Percentiles rank a stretch among this genome's conserved stretches.
Conservation (phyloP, 345 rosid species). For the Eucalyptus coolabah region DNA sequence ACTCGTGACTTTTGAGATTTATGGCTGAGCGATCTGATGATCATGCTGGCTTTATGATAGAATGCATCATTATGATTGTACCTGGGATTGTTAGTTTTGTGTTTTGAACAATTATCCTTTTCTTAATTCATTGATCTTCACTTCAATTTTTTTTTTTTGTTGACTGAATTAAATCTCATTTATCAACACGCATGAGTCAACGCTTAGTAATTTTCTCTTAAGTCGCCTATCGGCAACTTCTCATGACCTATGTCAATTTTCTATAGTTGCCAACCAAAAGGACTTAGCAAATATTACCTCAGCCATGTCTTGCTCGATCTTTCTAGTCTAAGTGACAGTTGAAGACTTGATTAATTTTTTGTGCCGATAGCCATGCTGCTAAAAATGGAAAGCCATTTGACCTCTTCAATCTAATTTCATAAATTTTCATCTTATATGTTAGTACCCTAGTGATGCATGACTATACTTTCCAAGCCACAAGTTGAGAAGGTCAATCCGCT, state of each 20-base stretch:
- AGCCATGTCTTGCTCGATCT: not conserved
- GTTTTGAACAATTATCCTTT: not conserved
- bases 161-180: not conserved
- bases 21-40: not conserved
- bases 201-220: not conserved
- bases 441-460: not conserved
- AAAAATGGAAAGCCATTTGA: not conserved
- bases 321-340: not conserved
- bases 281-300: not conserved
- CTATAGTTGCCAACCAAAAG: not conserved
- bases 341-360: not conserved
- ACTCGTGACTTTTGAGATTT: not conserved
- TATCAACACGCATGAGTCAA: not conserved
- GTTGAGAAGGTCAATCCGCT: not conserved
- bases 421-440: not conserved
- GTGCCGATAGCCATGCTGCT: not conserved
- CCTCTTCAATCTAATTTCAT: not conserved
- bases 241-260: not conserved
- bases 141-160: not conserved
- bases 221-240: not conserved
- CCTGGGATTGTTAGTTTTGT: not conserved
- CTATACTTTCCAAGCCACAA: not conserved
- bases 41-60: not conserved
- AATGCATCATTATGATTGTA: not conserved
- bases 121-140: not conserved